Percentiles rank a stretch among this genome's conserved stretches.
Evolutionary conservation across 495 filamentous ascomycete species (phyloP).

Genomic region (Apiosordaria backusii): DNA sequence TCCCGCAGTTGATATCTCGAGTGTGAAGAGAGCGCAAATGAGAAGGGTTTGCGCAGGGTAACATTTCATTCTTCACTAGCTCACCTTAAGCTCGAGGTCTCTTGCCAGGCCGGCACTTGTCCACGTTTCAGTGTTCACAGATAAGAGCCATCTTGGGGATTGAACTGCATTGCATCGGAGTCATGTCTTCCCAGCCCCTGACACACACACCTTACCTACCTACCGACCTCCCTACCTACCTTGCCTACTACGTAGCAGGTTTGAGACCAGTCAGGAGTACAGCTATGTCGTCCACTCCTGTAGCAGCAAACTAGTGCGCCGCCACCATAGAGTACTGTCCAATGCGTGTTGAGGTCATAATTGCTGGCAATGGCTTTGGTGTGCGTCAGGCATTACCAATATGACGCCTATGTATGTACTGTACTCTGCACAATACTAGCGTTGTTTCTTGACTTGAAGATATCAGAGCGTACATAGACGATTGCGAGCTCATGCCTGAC

Average conservation of each 20-base stretch:
- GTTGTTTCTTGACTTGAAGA: not conserved
- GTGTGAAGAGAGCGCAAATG: no score
- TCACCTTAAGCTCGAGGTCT: no score
- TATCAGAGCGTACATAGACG: not conserved
- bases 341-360: no score
- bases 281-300: no score
- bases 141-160: not conserved
- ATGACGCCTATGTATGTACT: not conserved
- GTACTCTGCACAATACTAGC: not conserved
- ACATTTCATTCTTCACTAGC: not conserved
- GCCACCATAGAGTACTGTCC: no score
- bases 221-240: no score
- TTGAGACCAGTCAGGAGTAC: no score
- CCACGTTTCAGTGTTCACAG: no score
- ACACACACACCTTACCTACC: not conserved
- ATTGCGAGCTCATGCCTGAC: not conserved
- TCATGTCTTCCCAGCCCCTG: constrained; percentile 12
- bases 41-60: no score
- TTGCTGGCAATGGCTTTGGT: not conserved
- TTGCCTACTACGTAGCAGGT: no score
- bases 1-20: not conserved
- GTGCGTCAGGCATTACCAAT: constrained; percentile 26
- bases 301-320: no score
- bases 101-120: no score
- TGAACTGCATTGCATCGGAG: constrained; percentile 20